Conservation (phyloP, 176 grass and related monocot species). For the Zoysia pacifica region DNA sequence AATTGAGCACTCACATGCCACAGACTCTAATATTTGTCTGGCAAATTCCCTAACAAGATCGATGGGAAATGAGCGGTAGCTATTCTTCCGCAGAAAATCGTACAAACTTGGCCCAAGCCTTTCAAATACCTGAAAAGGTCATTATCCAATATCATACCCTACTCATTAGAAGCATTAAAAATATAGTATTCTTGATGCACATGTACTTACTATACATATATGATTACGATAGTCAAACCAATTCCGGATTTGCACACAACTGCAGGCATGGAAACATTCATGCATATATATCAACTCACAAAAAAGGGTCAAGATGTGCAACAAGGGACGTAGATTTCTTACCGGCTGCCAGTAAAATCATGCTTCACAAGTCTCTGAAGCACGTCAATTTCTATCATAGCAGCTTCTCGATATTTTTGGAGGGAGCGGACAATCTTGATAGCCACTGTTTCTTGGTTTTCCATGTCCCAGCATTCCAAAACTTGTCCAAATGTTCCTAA, state of each 20-base stretch:
- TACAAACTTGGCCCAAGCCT: slow-evolving; percentile 93
- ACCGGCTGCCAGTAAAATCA: slow-evolving; percentile 78
- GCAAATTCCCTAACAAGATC: too few species aligned
- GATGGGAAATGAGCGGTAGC: slow-evolving; percentile 34
- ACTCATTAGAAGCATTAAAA: slow-evolving; percentile 24
- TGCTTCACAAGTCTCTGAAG: slow-evolving; percentile 83
- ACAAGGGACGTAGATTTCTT: slow-evolving; percentile 44
- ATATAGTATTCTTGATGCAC: slow-evolving; percentile 49
- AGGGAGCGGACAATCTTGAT: slow-evolving; percentile 88
- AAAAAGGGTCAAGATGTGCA: slow-evolving; percentile 45
- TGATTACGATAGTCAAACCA: slow-evolving; percentile 99
- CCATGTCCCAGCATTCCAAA: slow-evolving; percentile 95
- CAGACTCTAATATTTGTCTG: slow-evolving; percentile 82
- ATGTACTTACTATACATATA: slow-evolving; percentile 99
- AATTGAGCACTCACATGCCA: slow-evolving; percentile 66
- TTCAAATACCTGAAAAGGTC: slow-evolving; percentile 77
- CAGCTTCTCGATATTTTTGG: slow-evolving; percentile 96
- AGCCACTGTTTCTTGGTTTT: slow-evolving; percentile 89
- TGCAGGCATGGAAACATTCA: slow-evolving; percentile 86
- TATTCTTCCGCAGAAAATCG: slow-evolving; percentile 81
- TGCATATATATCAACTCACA: slow-evolving; percentile 77
- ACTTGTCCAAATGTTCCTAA: slow-evolving; percentile 99
- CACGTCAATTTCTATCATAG: slow-evolving; percentile 99
- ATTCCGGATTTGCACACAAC: slow-evolving; percentile 99
- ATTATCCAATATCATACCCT: slow-evolving; percentile 38